Percentiles rank a stretch among this genome's conserved stretches.
phyloP scores from a whole-genome alignment of 2,329 filamentous ascomycete species.

The Nigrospora oryzae region DNA sequence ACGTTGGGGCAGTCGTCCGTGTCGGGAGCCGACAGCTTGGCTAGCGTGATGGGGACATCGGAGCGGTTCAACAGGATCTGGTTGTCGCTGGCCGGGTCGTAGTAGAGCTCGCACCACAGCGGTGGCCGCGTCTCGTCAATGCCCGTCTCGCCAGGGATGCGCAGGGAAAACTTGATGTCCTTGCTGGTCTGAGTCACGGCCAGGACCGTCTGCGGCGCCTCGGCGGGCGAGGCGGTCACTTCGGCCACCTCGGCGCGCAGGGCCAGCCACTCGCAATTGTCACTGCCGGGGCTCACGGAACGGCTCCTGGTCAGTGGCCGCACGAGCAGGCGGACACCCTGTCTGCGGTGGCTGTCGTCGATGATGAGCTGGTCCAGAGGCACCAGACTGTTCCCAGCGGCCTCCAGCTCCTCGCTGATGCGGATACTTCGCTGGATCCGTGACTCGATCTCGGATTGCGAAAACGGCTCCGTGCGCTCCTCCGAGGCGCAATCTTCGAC shows the following conservation, averaged over 20 bases:
- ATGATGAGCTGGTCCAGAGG: conserved; percentile 44
- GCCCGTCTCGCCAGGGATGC: conserved; percentile 39
- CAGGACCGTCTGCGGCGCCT: conserved; percentile 40
- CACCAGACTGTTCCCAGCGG: conserved; percentile 32
- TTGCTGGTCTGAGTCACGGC: conserved; percentile 52
- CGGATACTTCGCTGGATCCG: conserved; percentile 35
- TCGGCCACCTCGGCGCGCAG: conserved; percentile 42
- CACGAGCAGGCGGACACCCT: conserved; percentile 49
- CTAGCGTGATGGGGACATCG: conserved; percentile 42
- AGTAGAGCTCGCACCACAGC: conserved; percentile 53
- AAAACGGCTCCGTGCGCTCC: conserved; percentile 52
- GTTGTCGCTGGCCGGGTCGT: conserved; percentile 50
- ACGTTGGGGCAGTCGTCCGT: conserved; percentile 30
- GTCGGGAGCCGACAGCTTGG: conserved; percentile 32
- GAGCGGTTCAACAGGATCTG: conserved; percentile 48
- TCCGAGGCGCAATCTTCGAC: conserved; percentile 34
- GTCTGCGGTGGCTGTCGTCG: conserved; percentile 42
- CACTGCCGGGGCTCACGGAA: conserved; percentile 46
- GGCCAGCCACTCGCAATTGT: conserved; percentile 49
- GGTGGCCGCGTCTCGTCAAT: conserved; percentile 35
- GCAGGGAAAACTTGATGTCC: conserved; percentile 52
- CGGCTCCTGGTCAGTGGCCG: conserved; percentile 44
- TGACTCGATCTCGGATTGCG: conserved; percentile 45
- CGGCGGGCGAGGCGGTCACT: no score
- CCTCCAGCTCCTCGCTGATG: conserved; percentile 31